Evolutionary conservation across 2,329 filamentous ascomycete genomes (phyloP).

Genomic region (Alternaria sp.): DNA sequence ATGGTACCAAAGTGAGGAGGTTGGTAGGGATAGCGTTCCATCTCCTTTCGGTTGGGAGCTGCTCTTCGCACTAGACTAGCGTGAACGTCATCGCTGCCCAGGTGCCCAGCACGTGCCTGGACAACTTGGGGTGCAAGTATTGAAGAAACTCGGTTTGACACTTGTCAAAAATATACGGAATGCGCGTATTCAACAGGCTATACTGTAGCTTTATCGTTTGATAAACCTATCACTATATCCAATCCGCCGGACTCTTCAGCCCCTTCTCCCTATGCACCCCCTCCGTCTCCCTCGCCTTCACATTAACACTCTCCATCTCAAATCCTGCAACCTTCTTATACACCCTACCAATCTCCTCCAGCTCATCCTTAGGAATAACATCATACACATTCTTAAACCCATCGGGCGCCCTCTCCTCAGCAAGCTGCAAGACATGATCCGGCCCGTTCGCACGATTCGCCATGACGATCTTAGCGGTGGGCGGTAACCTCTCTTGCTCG

Average conservation of each 20-base stretch:
- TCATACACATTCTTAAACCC: conserved; percentile 50
- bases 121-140: neutral
- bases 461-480: conserved; percentile 55
- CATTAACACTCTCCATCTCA: conserved; percentile 55
- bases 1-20: neutral
- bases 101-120: neutral
- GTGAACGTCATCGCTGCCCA: neutral
- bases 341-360: conserved; percentile 47
- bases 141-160: neutral
- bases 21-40: neutral
- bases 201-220: neutral
- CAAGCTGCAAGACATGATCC: conserved; percentile 56
- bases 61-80: neutral
- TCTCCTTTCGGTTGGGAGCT: neutral
- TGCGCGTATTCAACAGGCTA: neutral
- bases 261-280: conserved; percentile 18
- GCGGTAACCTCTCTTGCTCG: conserved; percentile 50
- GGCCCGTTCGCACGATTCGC: conserved; percentile 56
- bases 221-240: conserved; percentile 18
- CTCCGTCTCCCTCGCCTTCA: conserved; percentile 48
- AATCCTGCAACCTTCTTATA: conserved; percentile 55
- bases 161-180: neutral
- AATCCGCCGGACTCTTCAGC: conserved; percentile 27
- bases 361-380: conserved; percentile 50
- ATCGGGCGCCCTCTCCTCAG: conserved; percentile 53